phyloP scores from a whole-genome alignment of 495 filamentous ascomycete genomes.

The Astrothelium subdiscretum region DNA sequence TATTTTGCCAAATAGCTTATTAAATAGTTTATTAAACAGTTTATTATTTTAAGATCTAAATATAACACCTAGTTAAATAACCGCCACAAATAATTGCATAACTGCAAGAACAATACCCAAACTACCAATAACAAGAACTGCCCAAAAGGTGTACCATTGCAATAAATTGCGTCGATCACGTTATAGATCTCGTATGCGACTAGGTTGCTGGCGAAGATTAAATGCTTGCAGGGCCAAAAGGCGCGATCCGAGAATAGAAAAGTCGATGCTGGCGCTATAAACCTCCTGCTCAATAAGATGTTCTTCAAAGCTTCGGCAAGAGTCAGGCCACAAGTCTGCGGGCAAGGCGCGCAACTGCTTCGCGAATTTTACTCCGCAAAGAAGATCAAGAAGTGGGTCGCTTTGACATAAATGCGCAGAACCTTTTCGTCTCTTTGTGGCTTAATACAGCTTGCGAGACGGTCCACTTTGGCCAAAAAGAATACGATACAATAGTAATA shows the following conservation, averaged over 20 bases:
- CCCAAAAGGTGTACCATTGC: conserved; percentile 25
- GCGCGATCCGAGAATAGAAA: background rate
- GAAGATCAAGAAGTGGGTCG: background rate
- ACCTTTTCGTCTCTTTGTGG: background rate
- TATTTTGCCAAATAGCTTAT: too few species aligned
- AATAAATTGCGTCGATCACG: conserved; percentile 13
- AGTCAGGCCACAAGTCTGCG: background rate
- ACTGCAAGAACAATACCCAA: background rate
- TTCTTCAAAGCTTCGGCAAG: background rate
- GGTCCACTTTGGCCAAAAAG: background rate
- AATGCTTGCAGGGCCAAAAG: background rate
- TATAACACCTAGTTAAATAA: background rate
- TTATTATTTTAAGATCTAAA: too few species aligned
- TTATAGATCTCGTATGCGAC: conserved; percentile 13
- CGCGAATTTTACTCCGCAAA: background rate
- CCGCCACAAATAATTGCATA: background rate
- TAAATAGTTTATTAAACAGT: too few species aligned
- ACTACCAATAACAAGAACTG: conserved; percentile 13
- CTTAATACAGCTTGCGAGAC: background rate
- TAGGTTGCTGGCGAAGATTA: conserved; percentile 3
- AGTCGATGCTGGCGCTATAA: background rate
- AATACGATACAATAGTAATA: background rate
- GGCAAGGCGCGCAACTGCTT: background rate
- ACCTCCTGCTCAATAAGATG: background rate
- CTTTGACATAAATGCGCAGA: too few species aligned